phyloP scores from a whole-genome alignment of 2,329 filamentous ascomycete genomes.

The Seiridium unicorne region DNA sequence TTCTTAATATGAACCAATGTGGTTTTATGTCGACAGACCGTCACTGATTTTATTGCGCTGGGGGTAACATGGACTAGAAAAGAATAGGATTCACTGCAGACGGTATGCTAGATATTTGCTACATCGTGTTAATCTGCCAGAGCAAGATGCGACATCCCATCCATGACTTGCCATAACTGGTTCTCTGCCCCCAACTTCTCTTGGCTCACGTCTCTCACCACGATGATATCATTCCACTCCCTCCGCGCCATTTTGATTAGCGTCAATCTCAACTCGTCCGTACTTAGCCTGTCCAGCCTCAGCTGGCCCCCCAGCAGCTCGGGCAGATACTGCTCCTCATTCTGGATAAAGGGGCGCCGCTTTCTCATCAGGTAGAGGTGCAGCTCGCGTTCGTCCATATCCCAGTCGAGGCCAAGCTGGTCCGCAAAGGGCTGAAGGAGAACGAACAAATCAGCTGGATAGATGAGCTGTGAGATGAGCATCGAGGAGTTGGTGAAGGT shows the following conservation, averaged over 20 bases:
- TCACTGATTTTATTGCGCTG: too few species aligned
- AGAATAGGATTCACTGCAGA: neutral
- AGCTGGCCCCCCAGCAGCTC: neutral
- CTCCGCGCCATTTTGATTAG: neutral
- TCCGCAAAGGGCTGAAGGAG: neutral
- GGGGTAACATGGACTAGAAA: too few species aligned
- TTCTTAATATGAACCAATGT: neutral
- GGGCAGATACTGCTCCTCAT: neutral
- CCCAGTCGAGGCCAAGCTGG: neutral
- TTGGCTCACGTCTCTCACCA: neutral
- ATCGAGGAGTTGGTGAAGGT: neutral
- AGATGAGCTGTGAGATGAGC: neutral
- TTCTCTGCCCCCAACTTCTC: neutral
- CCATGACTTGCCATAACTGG: neutral
- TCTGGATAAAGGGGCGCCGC: neutral
- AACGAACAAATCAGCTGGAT: conserved; percentile 3
- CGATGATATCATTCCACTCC: neutral
- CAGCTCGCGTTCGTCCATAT: neutral
- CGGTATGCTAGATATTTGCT: neutral
- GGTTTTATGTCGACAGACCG: too few species aligned
- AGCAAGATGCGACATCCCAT: neutral
- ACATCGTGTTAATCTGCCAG: neutral
- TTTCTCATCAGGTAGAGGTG: neutral
- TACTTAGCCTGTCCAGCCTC: neutral
- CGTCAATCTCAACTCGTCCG: neutral